Conservation (phyloP, 2,329 filamentous ascomycete species). For the Beauveria australis region DNA sequence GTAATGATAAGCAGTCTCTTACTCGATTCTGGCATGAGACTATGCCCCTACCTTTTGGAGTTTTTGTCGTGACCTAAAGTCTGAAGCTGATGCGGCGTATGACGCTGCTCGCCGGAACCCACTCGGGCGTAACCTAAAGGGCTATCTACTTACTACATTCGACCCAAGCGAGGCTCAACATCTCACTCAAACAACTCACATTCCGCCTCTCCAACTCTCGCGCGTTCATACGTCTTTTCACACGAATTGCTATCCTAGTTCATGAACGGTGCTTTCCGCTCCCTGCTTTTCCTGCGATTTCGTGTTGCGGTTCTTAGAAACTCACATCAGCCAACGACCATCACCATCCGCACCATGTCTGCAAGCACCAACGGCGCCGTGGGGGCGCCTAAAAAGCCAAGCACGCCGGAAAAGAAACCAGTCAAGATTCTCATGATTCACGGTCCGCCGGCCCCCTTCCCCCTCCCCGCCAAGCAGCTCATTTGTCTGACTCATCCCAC, state of each 20-base stretch:
- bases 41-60: too few relatives aligned
- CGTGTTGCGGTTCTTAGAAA: background rate
- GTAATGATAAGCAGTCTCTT: background rate
- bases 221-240: background rate
- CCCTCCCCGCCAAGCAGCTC: background rate
- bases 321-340: background rate
- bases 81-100: background rate
- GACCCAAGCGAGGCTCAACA: background rate
- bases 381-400: background rate
- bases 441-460: constrained; percentile 34
- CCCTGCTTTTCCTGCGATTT: background rate
- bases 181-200: background rate
- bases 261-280: background rate
- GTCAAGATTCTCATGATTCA: constrained; percentile 72
- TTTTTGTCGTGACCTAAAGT: background rate
- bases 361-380: background rate
- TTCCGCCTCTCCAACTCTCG: background rate
- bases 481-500: background rate
- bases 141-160: background rate
- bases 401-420: constrained; percentile 31
- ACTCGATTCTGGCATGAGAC: too few relatives aligned
- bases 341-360: constrained; percentile 9
- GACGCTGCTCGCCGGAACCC: constrained; percentile 5
- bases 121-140: background rate
- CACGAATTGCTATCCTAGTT: background rate